These are phyloP conservation scores for Pleomassaria siparia DNA, from an alignment of 2,329 filamentous ascomycete genomes.

Conservation along the genomic window DNA sequence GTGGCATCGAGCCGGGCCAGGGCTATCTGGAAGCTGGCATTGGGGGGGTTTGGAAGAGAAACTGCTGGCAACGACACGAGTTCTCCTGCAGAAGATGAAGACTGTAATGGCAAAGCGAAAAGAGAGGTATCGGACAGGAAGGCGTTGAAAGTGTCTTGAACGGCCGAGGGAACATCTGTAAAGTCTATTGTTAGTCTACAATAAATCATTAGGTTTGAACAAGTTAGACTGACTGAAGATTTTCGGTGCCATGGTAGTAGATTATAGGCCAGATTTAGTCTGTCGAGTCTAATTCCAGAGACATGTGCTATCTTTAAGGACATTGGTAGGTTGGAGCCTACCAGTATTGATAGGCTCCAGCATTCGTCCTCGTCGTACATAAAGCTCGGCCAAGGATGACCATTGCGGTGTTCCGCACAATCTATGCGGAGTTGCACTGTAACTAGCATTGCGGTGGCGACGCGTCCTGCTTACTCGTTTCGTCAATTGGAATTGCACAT, in stretches of 20 bases:
- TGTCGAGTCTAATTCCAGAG: not conserved
- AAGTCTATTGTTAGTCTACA: not conserved
- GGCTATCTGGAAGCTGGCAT: slow-evolving; percentile 12
- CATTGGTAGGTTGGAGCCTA: not conserved
- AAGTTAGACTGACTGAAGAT: not conserved
- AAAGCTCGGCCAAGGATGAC: not conserved
- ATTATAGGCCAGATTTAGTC: not conserved
- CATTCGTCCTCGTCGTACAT: not conserved
- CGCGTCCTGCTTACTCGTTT: too few relatives aligned
- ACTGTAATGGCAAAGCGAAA: slow-evolving; percentile 13
- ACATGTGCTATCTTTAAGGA: not conserved
- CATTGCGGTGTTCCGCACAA: not conserved
- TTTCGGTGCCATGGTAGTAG: not conserved
- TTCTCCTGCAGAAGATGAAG: slow-evolving; percentile 3
- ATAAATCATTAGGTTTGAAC: not conserved
- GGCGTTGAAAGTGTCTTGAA: slow-evolving; percentile 9
- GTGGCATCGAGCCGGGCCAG: slow-evolving; percentile 20
- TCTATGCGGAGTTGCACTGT: not conserved
- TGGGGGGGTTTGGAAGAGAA: not conserved
- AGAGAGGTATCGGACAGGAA: slow-evolving; percentile 12
- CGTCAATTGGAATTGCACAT: too few relatives aligned
- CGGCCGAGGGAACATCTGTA: slow-evolving; percentile 4
- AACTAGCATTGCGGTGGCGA: not conserved
- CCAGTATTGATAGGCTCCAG: not conserved
- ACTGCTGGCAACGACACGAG: slow-evolving; percentile 9